Conservation (phyloP, 306 rosid species). For the Nissolia schottii region DNA sequence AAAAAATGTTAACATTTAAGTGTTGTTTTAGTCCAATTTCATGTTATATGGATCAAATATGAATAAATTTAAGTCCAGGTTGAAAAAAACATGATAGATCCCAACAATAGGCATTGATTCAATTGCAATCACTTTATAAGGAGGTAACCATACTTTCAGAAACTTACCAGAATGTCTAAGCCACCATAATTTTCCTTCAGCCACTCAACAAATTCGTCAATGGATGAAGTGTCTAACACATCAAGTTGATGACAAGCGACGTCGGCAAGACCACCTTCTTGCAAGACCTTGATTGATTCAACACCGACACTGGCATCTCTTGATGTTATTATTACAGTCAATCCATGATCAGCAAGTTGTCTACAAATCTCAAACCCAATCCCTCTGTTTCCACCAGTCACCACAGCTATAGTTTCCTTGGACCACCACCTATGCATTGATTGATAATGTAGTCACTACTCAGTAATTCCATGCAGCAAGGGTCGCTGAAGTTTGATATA, state of each 20-base stretch:
- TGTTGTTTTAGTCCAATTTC: too few relatives aligned
- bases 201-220: conserved; percentile 63
- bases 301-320: conserved; percentile 73
- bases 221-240: conserved; percentile 63
- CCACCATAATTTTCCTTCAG: conserved; percentile 72
- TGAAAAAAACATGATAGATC: too few relatives aligned
- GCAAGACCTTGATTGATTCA: conserved; percentile 83
- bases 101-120: too few relatives aligned
- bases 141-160: neutral
- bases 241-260: conserved; percentile 78
- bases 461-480: too few relatives aligned
- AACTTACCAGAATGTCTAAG: conserved; percentile 72
- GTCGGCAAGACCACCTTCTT: conserved; percentile 80
- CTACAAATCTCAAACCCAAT: conserved; percentile 86
- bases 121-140: neutral
- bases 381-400: conserved; percentile 93
- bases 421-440: conserved; percentile 52
- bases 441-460: too few relatives aligned
- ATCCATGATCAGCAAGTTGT: conserved; percentile 75
- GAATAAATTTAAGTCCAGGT: too few relatives aligned
- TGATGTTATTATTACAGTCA: conserved; percentile 73
- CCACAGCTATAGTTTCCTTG: conserved; percentile 81
- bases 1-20: too few relatives aligned
- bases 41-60: too few relatives aligned
- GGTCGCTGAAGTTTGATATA: too few relatives aligned